Percentiles rank a stretch among this genome's conserved stretches.
phyloP scores from a whole-genome alignment of 2,329 filamentous ascomycete genomes.

The Xylariaceae sp. region DNA sequence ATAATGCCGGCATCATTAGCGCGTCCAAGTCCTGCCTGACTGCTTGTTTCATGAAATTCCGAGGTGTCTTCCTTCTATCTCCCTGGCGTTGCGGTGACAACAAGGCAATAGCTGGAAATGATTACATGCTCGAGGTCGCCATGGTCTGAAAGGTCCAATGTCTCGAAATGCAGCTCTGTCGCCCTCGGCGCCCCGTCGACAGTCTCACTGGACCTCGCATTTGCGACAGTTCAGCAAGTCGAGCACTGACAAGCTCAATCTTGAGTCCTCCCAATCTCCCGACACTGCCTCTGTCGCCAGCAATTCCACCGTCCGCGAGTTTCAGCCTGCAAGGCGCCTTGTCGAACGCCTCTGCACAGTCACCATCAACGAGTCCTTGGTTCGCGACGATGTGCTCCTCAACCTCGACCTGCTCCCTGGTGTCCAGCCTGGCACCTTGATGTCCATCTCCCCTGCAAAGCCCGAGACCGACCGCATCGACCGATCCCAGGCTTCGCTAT shows the following conservation, averaged over 20 bases:
- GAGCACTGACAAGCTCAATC: slow-evolving; percentile 41
- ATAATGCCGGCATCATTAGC: too few relatives aligned
- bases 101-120: too few relatives aligned
- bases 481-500: slow-evolving; percentile 29
- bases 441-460: slow-evolving; percentile 66
- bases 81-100: too few relatives aligned
- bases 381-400: slow-evolving; percentile 73
- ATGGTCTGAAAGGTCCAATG: slow-evolving; percentile 27
- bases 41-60: too few relatives aligned
- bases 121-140: too few relatives aligned
- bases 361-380: slow-evolving; percentile 68
- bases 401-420: slow-evolving; percentile 68
- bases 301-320: slow-evolving; percentile 43
- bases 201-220: slow-evolving; percentile 47
- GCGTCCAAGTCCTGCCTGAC: too few relatives aligned
- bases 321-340: slow-evolving; percentile 26
- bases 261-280: slow-evolving; percentile 41
- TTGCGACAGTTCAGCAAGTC: slow-evolving; percentile 50
- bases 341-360: slow-evolving; percentile 49
- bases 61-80: too few relatives aligned
- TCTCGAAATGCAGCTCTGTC: slow-evolving; percentile 30
- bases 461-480: slow-evolving; percentile 45
- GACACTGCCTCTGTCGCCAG: slow-evolving; percentile 44
- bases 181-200: slow-evolving; percentile 42
- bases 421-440: slow-evolving; percentile 62